A percentile compares a stretch with the other conserved stretches of the same genome.
These are phyloP conservation scores for Cicer chorassanicum DNA, from an alignment of 306 rosid genomes.

Conservation along the genomic window DNA sequence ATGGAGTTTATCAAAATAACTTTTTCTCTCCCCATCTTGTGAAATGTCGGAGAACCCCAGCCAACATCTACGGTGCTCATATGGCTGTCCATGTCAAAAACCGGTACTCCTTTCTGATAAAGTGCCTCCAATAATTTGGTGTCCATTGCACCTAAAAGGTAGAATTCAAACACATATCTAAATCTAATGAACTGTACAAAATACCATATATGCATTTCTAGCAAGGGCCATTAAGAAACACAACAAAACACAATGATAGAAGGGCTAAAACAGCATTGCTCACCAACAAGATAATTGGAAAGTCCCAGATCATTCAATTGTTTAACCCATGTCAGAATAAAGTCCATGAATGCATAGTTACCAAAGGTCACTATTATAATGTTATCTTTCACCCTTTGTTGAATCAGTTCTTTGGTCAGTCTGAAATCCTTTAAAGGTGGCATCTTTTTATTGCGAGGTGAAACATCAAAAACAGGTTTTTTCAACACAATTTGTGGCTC, in stretches of 20 bases:
- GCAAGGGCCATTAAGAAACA: conserved; percentile 17
- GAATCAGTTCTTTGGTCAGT: conserved; percentile 74
- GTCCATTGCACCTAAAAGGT: conserved; percentile 93
- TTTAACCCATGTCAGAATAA: conserved; percentile 87
- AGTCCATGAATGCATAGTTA: conserved; percentile 98
- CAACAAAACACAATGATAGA: conserved; percentile 15
- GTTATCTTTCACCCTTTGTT: conserved; percentile 80
- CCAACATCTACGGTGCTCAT: conserved; percentile 97
- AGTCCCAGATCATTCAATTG: conserved; percentile 78
- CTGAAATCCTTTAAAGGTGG: conserved; percentile 67
- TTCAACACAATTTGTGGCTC: conserved; percentile 43
- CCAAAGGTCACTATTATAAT: conserved; percentile 87
- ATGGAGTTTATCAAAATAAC: conserved; percentile 83
- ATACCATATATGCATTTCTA: conserved; percentile 18
- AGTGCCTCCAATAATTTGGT: conserved; percentile 87
- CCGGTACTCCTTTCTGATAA: conserved; percentile 93
- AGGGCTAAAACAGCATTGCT: conserved; percentile 44
- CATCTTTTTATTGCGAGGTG: conserved; percentile 57
- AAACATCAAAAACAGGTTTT: conserved; percentile 65
- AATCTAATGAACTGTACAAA: conserved; percentile 29
- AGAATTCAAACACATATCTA: conserved; percentile 41
- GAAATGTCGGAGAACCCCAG: conserved; percentile 97
- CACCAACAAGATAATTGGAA: conserved; percentile 91
- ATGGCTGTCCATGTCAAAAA: conserved; percentile 97
- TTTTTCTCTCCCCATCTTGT: conserved; percentile 98